phyloP scores from a whole-genome alignment of 805 yeast genomes.

The Hanseniaspora occidentalis region DNA sequence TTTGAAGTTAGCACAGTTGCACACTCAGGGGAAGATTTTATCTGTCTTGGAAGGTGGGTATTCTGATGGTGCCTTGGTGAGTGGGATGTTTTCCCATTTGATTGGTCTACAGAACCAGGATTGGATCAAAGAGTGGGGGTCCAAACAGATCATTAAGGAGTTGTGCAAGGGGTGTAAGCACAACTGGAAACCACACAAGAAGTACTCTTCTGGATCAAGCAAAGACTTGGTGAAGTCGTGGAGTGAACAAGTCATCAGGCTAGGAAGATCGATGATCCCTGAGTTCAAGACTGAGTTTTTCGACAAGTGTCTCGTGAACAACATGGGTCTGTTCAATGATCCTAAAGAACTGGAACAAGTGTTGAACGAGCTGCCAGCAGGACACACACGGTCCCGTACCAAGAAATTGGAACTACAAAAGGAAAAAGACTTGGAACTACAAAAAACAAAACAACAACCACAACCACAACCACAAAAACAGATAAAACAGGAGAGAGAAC shows the following conservation, averaged over 20 bases:
- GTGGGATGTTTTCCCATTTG: slow-evolving; percentile 71
- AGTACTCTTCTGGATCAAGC: slow-evolving; percentile 11
- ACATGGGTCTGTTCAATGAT: background rate
- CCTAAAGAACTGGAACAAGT: background rate
- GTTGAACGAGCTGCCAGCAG: background rate
- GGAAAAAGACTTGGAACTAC: background rate
- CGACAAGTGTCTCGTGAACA: slow-evolving; percentile 4
- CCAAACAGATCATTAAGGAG: slow-evolving; percentile 48
- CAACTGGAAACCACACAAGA: slow-evolving; percentile 47
- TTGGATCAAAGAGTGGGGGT: slow-evolving; percentile 59
- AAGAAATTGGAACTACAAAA: background rate
- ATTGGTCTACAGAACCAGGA: slow-evolving; percentile 48
- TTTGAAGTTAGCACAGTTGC: slow-evolving; percentile 51
- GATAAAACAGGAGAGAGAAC: background rate
- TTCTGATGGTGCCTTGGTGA: slow-evolving; percentile 65
- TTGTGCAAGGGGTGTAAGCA: slow-evolving; percentile 56
- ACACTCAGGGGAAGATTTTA: slow-evolving; percentile 45
- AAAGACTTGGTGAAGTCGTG: slow-evolving; percentile 40
- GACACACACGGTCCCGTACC: background rate
- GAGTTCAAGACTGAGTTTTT: slow-evolving; percentile 22
- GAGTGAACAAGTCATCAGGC: slow-evolving; percentile 51
- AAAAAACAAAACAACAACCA: slow-evolving; percentile 1
- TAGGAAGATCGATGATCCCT: slow-evolving; percentile 55
- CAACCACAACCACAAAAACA: slow-evolving; percentile 3
- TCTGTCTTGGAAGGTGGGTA: slow-evolving; percentile 80